Percentiles rank a stretch among this genome's conserved stretches.
Evolutionary conservation across 192 early-diverging fungal species (phyloP).

Genomic region (Linnemannia exigua): DNA sequence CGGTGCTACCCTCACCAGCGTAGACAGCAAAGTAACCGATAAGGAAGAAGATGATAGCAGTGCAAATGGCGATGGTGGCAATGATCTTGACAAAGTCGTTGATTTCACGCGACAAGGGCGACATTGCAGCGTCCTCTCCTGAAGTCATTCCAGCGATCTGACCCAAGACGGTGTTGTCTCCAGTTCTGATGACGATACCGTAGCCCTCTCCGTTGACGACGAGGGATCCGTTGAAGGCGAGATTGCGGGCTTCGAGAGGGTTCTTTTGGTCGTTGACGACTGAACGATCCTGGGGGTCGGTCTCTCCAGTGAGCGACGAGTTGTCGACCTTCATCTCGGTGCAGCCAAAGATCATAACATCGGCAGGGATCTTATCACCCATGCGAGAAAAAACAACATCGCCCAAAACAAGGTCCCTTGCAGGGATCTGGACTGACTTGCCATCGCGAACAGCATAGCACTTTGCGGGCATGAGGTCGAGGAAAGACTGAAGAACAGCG

Average conservation of each 20-base stretch:
- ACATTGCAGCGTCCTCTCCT: constrained; percentile 79
- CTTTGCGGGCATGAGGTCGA: constrained; percentile 92
- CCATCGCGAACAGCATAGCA: constrained; percentile 86
- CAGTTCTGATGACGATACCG: constrained; percentile 93
- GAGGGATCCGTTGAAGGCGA: constrained; percentile 93
- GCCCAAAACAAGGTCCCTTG: constrained; percentile 84
- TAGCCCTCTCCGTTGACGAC: constrained; percentile 89
- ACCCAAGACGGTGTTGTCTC: constrained; percentile 94
- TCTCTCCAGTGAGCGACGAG: constrained; percentile 96
- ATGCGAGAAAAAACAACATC: constrained; percentile 91
- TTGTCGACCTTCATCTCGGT: constrained; percentile 97
- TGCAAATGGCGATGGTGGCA: constrained; percentile 80
- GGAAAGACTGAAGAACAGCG: constrained; percentile 90
- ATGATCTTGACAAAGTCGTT: constrained; percentile 89
- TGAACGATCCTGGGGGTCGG: constrained; percentile 91
- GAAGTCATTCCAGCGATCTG: constrained; percentile 93
- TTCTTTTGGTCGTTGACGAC: constrained; percentile 77
- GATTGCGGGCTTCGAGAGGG: constrained; percentile 93
- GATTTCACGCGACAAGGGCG: constrained; percentile 86
- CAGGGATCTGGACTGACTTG: constrained; percentile 74
- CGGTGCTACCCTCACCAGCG: constrained; percentile 52
- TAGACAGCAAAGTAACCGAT: constrained; percentile 73
- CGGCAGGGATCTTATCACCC: constrained; percentile 97
- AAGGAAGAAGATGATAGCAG: constrained; percentile 89
- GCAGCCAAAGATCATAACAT: constrained; percentile 83